Conservation (phyloP, 2,329 filamentous ascomycete genomes). For the Paecilomyces sp. region DNA sequence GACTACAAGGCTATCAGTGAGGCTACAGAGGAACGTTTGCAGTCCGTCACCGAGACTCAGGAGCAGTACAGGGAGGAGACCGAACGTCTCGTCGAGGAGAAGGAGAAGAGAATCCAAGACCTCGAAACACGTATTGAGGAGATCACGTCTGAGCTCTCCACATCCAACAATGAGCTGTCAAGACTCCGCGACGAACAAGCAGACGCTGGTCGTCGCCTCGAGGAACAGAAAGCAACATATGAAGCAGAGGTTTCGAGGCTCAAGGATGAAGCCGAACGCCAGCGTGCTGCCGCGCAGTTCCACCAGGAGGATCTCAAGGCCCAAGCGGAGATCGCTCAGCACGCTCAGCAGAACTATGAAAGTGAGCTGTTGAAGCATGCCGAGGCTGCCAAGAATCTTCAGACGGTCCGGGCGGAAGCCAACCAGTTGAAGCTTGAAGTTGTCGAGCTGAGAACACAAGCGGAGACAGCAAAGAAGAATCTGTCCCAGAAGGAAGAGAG, state of each 20-base stretch:
- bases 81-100: conserved; percentile 66
- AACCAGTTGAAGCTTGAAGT: conserved; percentile 76
- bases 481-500: conserved; percentile 76
- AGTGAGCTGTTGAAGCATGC: conserved; percentile 91
- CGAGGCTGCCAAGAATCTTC: conserved; percentile 81
- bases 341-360: conserved; percentile 93
- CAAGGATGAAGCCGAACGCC: conserved; percentile 75
- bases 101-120: conserved; percentile 72
- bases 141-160: conserved; percentile 71
- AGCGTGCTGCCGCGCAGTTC: conserved; percentile 70
- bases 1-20: conserved; percentile 86
- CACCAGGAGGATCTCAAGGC: conserved; percentile 88
- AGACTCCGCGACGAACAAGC: conserved; percentile 72
- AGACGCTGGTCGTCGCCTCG: conserved; percentile 61
- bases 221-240: conserved; percentile 74
- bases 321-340: conserved; percentile 86
- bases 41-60: conserved; percentile 69
- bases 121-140: conserved; percentile 78
- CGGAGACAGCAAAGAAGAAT: conserved; percentile 74
- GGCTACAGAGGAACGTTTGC: conserved; percentile 76
- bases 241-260: conserved; percentile 73
- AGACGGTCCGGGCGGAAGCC: conserved; percentile 69
- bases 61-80: conserved; percentile 86
- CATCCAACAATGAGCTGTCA: conserved; percentile 75
- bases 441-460: conserved; percentile 67